These are phyloP conservation scores for Funneliformis caledonium DNA, from an alignment of 371 early-diverging fungal genomes.

Conservation along the genomic window DNA sequence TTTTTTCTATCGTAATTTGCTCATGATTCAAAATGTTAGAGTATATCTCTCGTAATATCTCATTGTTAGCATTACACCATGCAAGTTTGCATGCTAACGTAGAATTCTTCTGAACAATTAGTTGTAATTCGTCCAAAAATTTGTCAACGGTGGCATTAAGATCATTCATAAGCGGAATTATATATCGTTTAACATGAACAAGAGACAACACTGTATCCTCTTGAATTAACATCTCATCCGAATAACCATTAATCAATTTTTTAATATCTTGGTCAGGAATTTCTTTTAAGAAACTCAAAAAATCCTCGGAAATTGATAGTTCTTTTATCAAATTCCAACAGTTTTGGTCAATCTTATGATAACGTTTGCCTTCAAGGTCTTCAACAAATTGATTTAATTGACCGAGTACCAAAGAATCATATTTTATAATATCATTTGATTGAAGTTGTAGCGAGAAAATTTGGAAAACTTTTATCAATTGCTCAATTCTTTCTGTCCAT, in stretches of 20 bases:
- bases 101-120: constrained; percentile 10
- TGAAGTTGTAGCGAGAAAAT: constrained; percentile 4
- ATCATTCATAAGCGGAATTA: constrained; percentile 8
- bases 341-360: neutral
- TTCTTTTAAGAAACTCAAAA: constrained; percentile 1
- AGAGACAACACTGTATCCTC: constrained; percentile 35
- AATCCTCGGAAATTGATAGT: constrained; percentile 5
- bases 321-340: constrained; percentile 35
- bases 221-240: constrained; percentile 29
- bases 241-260: constrained; percentile 34
- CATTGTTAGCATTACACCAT: constrained; percentile 14
- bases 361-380: neutral
- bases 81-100: constrained; percentile 4
- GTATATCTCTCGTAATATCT: constrained; percentile 23
- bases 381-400: neutral
- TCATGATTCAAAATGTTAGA: constrained; percentile 36
- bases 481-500: constrained; percentile 13
- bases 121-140: constrained; percentile 7
- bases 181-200: constrained; percentile 23
- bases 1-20: constrained; percentile 36
- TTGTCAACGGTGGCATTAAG: neutral
- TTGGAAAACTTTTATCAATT: neutral
- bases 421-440: neutral
- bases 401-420: neutral
- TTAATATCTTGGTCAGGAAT: constrained; percentile 33